Percentiles rank a stretch among this genome's conserved stretches.
Evolutionary conservation across 2,329 filamentous ascomycete species (phyloP).

Genomic region (Arthrobotrys iridis): DNA sequence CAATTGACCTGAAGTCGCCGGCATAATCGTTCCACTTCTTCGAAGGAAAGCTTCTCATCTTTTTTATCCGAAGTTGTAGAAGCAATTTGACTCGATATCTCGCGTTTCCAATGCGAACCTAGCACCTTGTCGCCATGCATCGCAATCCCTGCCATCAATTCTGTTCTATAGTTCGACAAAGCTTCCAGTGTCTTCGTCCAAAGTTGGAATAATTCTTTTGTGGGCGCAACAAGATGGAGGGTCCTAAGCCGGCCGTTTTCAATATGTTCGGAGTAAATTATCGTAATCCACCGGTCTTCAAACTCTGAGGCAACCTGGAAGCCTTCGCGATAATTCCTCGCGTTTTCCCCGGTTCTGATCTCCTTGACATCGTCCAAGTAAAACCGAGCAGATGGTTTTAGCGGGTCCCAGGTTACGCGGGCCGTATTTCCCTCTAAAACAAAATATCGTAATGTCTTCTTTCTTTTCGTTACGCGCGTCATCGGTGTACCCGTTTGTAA

Average conservation of each 20-base stretch:
- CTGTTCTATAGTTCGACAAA: conserved; percentile 85
- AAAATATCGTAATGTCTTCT: conserved; percentile 76
- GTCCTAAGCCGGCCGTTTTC: conserved; percentile 84
- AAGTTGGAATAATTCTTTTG: conserved; percentile 74
- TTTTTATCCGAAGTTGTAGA: conserved; percentile 57
- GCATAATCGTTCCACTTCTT: conserved; percentile 83
- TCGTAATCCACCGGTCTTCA: conserved; percentile 83
- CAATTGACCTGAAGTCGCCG: conserved; percentile 92
- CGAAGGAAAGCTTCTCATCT: conserved; percentile 78
- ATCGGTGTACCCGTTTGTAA: conserved; percentile 82
- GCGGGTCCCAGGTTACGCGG: conserved; percentile 87
- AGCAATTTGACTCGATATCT: conserved; percentile 42
- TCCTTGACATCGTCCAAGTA: conserved; percentile 96
- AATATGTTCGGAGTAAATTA: conserved; percentile 78
- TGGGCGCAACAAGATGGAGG: conserved; percentile 85
- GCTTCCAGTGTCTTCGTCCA: conserved; percentile 88
- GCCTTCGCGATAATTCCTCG: conserved; percentile 88
- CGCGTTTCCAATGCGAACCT: conserved; percentile 75
- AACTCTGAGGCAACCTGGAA: conserved; percentile 74
- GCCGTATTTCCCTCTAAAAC: conserved; percentile 83
- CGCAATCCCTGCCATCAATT: conserved; percentile 88
- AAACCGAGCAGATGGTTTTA: conserved; percentile 80
- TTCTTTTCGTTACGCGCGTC: conserved; percentile 86
- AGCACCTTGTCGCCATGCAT: conserved; percentile 85
- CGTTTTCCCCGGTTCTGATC: conserved; percentile 82